Conservation (phyloP, 169 alveolate species). For the Plasmodium inui region DNA sequence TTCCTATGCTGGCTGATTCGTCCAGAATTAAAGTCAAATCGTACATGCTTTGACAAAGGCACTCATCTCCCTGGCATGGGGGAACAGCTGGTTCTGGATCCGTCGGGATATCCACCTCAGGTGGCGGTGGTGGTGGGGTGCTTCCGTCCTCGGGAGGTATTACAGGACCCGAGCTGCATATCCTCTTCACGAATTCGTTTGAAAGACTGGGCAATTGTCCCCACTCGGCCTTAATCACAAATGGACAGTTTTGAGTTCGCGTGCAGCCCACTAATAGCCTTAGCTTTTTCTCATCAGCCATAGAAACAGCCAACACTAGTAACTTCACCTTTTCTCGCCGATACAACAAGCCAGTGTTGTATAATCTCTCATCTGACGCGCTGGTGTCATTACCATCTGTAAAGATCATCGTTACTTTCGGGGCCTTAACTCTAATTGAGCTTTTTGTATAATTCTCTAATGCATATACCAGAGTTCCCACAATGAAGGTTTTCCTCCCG, state of each 20-base stretch:
- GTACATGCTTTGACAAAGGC: conserved; percentile 42
- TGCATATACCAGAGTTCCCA: conserved; percentile 33
- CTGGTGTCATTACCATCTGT: conserved; percentile 63
- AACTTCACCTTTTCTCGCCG: conserved; percentile 54
- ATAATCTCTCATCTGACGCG: conserved; percentile 21
- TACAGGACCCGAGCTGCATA: conserved; percentile 43
- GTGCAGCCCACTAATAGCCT: conserved; percentile 33
- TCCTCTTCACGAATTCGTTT: conserved; percentile 16
- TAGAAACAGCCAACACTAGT: conserved; percentile 56
- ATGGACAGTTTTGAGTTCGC: conserved; percentile 19
- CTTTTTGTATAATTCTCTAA: conserved; percentile 1
- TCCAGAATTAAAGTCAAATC: conserved; percentile 65
- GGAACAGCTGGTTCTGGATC: conserved; percentile 10
- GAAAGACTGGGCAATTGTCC: conserved; percentile 13
- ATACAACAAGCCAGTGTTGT: conserved; percentile 32
- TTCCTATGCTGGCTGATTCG: conserved; percentile 66
- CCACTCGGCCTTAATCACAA: conserved; percentile 58
- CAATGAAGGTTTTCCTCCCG: conserved; percentile 36
- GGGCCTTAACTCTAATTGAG: conserved; percentile 59
- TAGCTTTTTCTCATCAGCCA: conserved; percentile 50
- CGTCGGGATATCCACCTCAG: not conserved
- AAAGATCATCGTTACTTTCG: conserved; percentile 57
- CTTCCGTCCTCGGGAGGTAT: conserved; percentile 6
- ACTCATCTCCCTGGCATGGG: conserved; percentile 53
- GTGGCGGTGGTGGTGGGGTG: conserved; percentile 2